Percentiles rank a stretch among this genome's conserved stretches.
Conservation (phyloP, 139 green algal species). For the Haematococcus sp. region DNA sequence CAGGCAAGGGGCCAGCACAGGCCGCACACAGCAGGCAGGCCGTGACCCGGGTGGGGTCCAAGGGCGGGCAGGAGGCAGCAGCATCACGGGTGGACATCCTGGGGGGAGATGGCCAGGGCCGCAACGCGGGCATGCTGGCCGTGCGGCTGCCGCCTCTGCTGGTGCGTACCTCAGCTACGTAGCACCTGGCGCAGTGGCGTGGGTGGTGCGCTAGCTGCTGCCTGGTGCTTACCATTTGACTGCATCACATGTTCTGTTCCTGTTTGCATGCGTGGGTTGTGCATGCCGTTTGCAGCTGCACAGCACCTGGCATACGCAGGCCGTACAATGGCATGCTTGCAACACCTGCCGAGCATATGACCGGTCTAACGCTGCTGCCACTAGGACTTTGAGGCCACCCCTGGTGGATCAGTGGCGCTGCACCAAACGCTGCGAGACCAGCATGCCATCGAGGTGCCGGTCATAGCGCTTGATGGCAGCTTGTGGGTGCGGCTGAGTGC, state of each 20-base stretch:
- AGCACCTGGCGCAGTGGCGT: too few relatives aligned
- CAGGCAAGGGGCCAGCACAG: constrained; percentile 36
- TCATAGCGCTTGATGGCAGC: background rate
- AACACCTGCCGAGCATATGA: too few relatives aligned
- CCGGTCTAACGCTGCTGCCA: too few relatives aligned
- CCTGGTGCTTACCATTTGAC: too few relatives aligned
- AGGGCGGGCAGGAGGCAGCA: constrained; percentile 17
- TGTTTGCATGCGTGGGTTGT: too few relatives aligned
- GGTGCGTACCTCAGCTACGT: too few relatives aligned
- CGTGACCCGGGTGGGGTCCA: too few relatives aligned
- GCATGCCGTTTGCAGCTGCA: too few relatives aligned
- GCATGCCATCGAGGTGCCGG: constrained; percentile 37
- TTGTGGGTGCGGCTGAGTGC: constrained; percentile 37
- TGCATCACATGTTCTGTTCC: too few relatives aligned
- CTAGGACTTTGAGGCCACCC: background rate
- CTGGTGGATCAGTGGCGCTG: constrained; percentile 7
- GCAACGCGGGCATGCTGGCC: constrained; percentile 25
- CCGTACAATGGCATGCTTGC: too few relatives aligned
- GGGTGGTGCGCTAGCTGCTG: too few relatives aligned
- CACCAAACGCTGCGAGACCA: constrained; percentile 20
- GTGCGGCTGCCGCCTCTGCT: constrained; percentile 26
- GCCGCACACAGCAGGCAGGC: constrained; percentile 33
- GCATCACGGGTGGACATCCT: background rate
- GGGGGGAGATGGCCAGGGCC: constrained; percentile 10
- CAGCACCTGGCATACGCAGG: too few relatives aligned